Evolutionary conservation across 139 green algal species (phyloP), one percentile per base, ranked within the genome.

Genomic region (Chlorella vulgaris): DNA sequence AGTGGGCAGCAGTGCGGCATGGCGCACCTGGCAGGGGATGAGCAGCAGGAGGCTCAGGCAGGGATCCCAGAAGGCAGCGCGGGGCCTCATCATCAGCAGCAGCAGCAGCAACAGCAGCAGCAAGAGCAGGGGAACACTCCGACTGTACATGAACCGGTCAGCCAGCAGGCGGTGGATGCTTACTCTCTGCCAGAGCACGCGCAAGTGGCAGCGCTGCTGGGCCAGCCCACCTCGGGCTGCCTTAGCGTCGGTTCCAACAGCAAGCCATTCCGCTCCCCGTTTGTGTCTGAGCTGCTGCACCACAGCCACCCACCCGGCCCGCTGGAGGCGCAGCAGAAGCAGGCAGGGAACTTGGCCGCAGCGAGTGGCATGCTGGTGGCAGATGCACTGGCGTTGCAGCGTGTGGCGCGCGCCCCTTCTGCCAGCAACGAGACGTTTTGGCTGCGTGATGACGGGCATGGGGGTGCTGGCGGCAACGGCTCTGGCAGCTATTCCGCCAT

Each of bases 201-300:
- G 2, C 65, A 84, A 68, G 78, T 42, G 13, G 78, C 78, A 19
- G 78, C 78, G 0, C 68, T 84, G 67, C 39, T 84, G 55, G 78
- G 78, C n/a, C 78, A 84, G 68, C 78, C 67, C 0, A 39, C 53
- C 21, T 55, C 69, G 1, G 31, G 3, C 6, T 36, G 24, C 51
- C 73, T 79, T 15, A 71, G 21, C n/a, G 4, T 33, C 2, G 47
- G 47, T 3, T 67, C 53, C 51, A 53, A 18, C 24, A 38, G 33
- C 73, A 35, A 55, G 73, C 73, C 73, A 1, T 28, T 38, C 53
- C 73, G 53, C 35, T 79, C 73, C 2, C 73, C 73, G 2, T 79
- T 79, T 53, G 38, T 67, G 35, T 39, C 51, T 1, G 58, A 67
- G 35, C 73, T 67, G 51, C 73, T 66, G 35, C 73, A 79, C 36